phyloP scores from a whole-genome alignment of 1,284 basidiomycete species.

The Fomes fomentarius region DNA sequence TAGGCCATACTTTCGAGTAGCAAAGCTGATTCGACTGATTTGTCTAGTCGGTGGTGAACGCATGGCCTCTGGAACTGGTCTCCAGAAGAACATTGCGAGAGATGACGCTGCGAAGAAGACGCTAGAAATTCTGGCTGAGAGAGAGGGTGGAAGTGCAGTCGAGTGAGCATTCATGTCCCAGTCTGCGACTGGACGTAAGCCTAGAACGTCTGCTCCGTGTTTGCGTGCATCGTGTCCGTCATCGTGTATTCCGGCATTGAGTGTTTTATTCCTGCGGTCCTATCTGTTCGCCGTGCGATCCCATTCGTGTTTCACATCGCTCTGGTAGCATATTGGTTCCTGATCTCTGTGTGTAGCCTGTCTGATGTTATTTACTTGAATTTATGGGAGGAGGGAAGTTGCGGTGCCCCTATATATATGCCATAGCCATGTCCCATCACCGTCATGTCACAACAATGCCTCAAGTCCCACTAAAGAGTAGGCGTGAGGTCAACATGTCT shows the following conservation, averaged over 20 bases:
- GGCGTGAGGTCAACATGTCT: too few species aligned
- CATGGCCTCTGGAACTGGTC: constrained; percentile 48
- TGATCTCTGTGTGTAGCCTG: constrained; percentile 6
- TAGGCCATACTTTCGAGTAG: background rate
- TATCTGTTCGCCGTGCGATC: background rate
- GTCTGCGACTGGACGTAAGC: too few species aligned
- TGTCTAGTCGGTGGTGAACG: constrained; percentile 47
- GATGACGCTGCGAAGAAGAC: constrained; percentile 57
- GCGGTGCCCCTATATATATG: too few species aligned
- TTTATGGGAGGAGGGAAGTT: too few species aligned
- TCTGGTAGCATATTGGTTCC: constrained; percentile 15
- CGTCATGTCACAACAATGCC: too few species aligned
- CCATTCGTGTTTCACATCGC: background rate
- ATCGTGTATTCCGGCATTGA: background rate
- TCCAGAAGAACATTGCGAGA: constrained; percentile 55
- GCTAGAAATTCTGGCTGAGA: constrained; percentile 37
- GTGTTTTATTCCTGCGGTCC: background rate
- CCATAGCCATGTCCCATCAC: too few species aligned
- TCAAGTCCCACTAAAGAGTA: too few species aligned
- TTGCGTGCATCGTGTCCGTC: background rate
- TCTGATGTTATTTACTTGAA: constrained; percentile 2
- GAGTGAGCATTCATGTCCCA: too few species aligned
- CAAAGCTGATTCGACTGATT: background rate
- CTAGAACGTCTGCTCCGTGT: background rate
- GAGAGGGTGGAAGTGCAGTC: too few species aligned